A percentile compares a stretch with the other conserved stretches of the same genome.
These are phyloP conservation scores for Butyriboletus appendiculatus DNA, from an alignment of 1,284 basidiomycete genomes.

Conservation along the genomic window DNA sequence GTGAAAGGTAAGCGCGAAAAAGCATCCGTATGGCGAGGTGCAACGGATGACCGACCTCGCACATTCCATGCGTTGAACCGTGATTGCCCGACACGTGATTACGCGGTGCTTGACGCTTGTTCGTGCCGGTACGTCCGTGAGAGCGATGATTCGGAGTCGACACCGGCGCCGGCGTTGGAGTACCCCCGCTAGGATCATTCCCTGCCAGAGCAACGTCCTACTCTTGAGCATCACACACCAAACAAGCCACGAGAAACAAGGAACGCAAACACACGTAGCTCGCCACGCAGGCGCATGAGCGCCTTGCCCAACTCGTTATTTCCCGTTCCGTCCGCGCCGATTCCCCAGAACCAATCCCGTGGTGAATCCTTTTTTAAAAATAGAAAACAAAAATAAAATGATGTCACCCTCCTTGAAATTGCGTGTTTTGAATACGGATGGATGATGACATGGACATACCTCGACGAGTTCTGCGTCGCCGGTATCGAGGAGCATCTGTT, in stretches of 20 bases:
- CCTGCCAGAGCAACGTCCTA: constrained; percentile 1
- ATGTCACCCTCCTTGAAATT: background rate
- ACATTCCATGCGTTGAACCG: constrained; percentile 16
- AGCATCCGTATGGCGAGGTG: background rate
- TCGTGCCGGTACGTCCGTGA: background rate
- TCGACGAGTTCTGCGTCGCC: constrained; percentile 37
- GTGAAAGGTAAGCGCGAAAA: background rate
- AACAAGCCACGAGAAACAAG: background rate
- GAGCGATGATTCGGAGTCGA: constrained; percentile 8
- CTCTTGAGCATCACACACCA: constrained; percentile 9
- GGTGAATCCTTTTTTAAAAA: constrained; percentile 35
- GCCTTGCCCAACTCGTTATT: constrained; percentile 47
- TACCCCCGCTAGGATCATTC: constrained; percentile 5
- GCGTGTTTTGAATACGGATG: background rate
- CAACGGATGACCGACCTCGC: constrained; percentile 23
- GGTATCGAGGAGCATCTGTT: constrained; percentile 39
- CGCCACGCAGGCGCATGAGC: constrained; percentile 38
- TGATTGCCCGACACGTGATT: constrained; percentile 6
- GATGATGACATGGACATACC: constrained; percentile 18
- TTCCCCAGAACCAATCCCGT: constrained; percentile 46
- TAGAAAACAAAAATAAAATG: too few species aligned
- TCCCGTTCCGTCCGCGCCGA: constrained; percentile 40
- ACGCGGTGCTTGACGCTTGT: constrained; percentile 15
- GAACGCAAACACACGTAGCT: constrained; percentile 21
- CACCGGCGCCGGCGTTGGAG: background rate